phyloP scores from a whole-genome alignment of 2,329 filamentous ascomycete genomes.

The Cryphonectria nitschkei region DNA sequence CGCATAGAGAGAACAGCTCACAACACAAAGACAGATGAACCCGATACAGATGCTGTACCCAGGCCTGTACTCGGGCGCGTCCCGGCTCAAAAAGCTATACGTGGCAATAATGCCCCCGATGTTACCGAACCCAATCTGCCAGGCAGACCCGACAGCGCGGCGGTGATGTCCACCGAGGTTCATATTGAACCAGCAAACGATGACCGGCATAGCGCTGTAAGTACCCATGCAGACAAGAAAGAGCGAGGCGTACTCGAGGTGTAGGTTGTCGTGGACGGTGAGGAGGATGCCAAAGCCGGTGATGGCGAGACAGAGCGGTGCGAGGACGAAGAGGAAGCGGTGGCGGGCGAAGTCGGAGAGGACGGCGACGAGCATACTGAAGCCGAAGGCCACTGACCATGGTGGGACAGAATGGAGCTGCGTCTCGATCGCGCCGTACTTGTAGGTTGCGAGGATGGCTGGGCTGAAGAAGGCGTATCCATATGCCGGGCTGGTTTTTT shows the following conservation, averaged over 20 bases:
- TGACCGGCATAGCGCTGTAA: slow-evolving; percentile 88
- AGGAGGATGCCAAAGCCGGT: slow-evolving; percentile 77
- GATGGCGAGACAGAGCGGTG: slow-evolving; percentile 71
- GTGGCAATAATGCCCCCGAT: slow-evolving; percentile 80
- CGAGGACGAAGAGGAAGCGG: slow-evolving; percentile 73
- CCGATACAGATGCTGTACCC: slow-evolving; percentile 79
- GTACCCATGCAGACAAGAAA: slow-evolving; percentile 81
- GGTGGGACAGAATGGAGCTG: slow-evolving; percentile 63
- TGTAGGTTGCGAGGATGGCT: slow-evolving; percentile 69
- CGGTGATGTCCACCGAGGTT: slow-evolving; percentile 75
- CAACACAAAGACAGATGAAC: slow-evolving; percentile 70
- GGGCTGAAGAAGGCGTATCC: slow-evolving; percentile 79
- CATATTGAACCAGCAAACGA: slow-evolving; percentile 84
- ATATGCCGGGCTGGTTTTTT: slow-evolving; percentile 66
- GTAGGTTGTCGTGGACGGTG: slow-evolving; percentile 66
- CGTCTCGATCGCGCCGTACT: slow-evolving; percentile 62
- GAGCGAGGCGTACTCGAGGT: slow-evolving; percentile 75
- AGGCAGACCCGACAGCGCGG: slow-evolving; percentile 71
- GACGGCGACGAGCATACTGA: slow-evolving; percentile 75
- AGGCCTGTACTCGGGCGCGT: slow-evolving; percentile 69
- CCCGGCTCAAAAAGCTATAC: slow-evolving; percentile 67
- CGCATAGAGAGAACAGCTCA: slow-evolving; percentile 65
- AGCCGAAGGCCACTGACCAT: slow-evolving; percentile 72
- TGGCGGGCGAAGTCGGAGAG: slow-evolving; percentile 73
- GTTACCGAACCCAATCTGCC: slow-evolving; percentile 80